A percentile compares a stretch with the other conserved stretches of the same genome.
Evolutionary conservation across 73 alveolate genomes (phyloP).

Genomic region (Stentor coeruleus): DNA sequence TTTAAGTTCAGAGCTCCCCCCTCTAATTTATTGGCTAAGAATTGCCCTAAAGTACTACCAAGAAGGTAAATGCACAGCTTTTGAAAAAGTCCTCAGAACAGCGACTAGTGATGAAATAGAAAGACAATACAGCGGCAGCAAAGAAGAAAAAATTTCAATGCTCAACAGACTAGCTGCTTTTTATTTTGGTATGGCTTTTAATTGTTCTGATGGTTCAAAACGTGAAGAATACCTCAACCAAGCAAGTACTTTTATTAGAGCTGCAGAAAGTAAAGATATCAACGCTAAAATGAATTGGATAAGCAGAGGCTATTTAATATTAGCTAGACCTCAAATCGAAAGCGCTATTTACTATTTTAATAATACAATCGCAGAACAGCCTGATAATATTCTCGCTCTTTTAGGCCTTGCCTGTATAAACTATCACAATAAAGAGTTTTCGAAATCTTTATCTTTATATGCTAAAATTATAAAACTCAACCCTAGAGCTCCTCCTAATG

Average conservation of each 20-base stretch:
- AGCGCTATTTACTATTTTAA: constrained; percentile 28
- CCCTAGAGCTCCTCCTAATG: constrained; percentile 28
- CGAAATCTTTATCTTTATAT: constrained; percentile 25
- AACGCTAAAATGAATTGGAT: constrained; percentile 23
- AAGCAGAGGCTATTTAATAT: constrained; percentile 20
- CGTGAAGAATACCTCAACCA: constrained; percentile 26
- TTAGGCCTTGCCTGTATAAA: constrained; percentile 29
- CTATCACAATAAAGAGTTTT: constrained; percentile 8
- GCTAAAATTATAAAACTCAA: constrained; percentile 24
- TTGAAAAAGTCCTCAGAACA: not conserved
- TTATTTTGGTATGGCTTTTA: constrained; percentile 24
- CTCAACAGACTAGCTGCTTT: constrained; percentile 29
- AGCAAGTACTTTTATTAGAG: constrained; percentile 13
- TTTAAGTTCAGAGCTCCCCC: constrained; percentile 23
- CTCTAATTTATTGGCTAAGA: constrained; percentile 8
- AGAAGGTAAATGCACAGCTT: not conserved
- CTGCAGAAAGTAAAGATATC: constrained; percentile 20
- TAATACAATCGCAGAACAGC: constrained; percentile 23
- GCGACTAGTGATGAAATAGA: constrained; percentile 24
- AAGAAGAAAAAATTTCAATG: constrained; percentile 28
- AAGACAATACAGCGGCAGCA: not conserved
- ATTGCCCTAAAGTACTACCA: constrained; percentile 17
- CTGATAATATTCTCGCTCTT: constrained; percentile 23
- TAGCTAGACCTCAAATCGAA: constrained; percentile 10
- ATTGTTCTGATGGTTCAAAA: not conserved